Percentiles rank a stretch among this genome's conserved stretches.
These are phyloP conservation scores for Myriosclerotinia curreyana DNA, from an alignment of 2,329 filamentous ascomycete genomes.

Conservation along the genomic window DNA sequence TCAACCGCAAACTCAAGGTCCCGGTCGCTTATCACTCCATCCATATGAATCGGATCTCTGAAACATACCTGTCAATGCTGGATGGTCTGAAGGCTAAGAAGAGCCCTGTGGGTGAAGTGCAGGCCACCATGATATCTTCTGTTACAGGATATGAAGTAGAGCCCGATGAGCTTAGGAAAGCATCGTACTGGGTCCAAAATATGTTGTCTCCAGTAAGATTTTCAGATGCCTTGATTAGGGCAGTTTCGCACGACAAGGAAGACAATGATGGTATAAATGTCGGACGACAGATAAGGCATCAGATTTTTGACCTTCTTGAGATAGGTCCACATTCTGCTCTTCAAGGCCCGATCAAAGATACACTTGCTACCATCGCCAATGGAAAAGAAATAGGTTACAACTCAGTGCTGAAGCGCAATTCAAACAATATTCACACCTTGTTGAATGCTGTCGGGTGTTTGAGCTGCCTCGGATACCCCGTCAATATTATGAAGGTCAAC, in stretches of 20 bases:
- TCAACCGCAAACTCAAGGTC: neutral
- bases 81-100: neutral
- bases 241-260: too few species aligned
- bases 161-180: neutral
- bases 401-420: neutral
- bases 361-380: neutral
- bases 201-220: conserved; percentile 2
- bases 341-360: conserved; percentile 18
- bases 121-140: neutral
- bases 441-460: neutral
- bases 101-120: too few species aligned
- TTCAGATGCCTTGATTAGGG: neutral
- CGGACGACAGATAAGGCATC: neutral
- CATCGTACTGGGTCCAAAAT: neutral
- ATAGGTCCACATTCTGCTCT: conserved; percentile 23
- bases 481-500: neutral
- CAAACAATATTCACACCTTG: neutral
- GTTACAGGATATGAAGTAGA: neutral
- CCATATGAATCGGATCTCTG: neutral
- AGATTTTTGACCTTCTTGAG: conserved; percentile 14
- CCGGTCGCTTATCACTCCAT: conserved; percentile 11
- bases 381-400: neutral
- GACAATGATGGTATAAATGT: neutral
- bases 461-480: neutral
- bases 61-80: neutral